phyloP scores from a whole-genome alignment of 139 green algal genomes.

The Pycnococcus provasolii region DNA sequence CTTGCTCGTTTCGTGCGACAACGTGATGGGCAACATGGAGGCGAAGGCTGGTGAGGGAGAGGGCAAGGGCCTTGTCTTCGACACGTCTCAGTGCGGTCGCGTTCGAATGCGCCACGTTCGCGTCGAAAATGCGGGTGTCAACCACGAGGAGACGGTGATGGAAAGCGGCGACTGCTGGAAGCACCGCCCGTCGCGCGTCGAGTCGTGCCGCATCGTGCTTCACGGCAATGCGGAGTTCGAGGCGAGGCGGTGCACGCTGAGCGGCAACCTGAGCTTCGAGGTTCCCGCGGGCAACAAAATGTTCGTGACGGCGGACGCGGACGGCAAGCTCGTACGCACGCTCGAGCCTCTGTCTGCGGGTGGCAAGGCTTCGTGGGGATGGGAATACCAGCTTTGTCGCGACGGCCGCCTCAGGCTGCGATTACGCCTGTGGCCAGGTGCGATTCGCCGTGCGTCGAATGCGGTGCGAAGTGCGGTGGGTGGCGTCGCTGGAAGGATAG shows the following conservation, averaged over 20 bases:
- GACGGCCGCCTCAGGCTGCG: background rate
- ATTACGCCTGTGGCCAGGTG: background rate
- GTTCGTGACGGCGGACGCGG: background rate
- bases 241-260: conserved; percentile 28
- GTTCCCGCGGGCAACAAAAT: conserved; percentile 1
- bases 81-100: conserved; percentile 37
- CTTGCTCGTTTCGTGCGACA: conserved; percentile 47
- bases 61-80: background rate
- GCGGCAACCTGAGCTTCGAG: background rate
- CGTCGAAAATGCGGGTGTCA: conserved; percentile 73
- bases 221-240: conserved; percentile 81
- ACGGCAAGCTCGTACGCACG: background rate
- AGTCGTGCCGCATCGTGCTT: conserved; percentile 60
- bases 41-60: background rate
- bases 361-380: conserved; percentile 8
- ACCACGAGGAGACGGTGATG: conserved; percentile 50
- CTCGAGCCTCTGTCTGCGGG: background rate
- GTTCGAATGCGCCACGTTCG: conserved; percentile 64
- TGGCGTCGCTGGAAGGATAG: too few relatives aligned
- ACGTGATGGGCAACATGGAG: conserved; percentile 38
- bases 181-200: conserved; percentile 41
- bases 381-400: conserved; percentile 1
- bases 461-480: too few relatives aligned
- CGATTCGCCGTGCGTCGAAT: too few relatives aligned
- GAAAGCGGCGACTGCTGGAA: conserved; percentile 44